Evolutionary conservation across 257 asterid species (phyloP).

Genomic region (Mentha longifolia): DNA sequence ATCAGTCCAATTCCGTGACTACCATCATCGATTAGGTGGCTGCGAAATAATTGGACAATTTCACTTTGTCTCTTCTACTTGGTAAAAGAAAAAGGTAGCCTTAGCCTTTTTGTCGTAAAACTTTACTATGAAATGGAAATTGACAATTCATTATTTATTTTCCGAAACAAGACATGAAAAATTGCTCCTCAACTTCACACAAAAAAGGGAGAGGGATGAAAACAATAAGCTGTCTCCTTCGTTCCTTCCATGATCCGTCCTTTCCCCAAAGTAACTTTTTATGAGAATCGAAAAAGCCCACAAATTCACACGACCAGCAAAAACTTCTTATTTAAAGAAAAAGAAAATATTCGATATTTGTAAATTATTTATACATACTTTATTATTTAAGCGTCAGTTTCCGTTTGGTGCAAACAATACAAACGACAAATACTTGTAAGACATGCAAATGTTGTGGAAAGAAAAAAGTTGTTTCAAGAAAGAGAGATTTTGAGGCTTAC

Average conservation of each 20-base stretch:
- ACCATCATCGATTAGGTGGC: neutral
- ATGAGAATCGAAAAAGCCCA: neutral
- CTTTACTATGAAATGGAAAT: conserved; percentile 3
- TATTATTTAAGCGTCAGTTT: conserved; percentile 15
- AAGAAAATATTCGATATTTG: neutral
- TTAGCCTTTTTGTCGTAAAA: conserved; percentile 11
- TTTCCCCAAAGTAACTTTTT: conserved; percentile 10
- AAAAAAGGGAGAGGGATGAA: neutral
- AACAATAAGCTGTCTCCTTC: conserved; percentile 22
- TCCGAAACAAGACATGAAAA: neutral
- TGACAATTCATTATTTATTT: neutral
- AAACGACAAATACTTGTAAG: conserved; percentile 21
- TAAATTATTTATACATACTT: neutral
- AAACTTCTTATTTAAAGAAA: neutral
- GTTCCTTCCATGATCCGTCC: conserved; percentile 1
- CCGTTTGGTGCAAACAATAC: conserved; percentile 3
- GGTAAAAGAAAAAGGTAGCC: conserved; percentile 10
- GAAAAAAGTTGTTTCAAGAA: neutral
- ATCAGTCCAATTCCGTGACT: conserved; percentile 1
- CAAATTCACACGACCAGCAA: neutral
- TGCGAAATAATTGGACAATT: conserved; percentile 20
- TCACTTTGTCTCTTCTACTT: neutral
- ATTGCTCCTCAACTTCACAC: conserved; percentile 12
- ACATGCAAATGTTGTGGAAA: neutral
- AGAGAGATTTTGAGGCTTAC: neutral